Conservation (phyloP, 345 rosid genomes). For the Populus ilicifolia region DNA sequence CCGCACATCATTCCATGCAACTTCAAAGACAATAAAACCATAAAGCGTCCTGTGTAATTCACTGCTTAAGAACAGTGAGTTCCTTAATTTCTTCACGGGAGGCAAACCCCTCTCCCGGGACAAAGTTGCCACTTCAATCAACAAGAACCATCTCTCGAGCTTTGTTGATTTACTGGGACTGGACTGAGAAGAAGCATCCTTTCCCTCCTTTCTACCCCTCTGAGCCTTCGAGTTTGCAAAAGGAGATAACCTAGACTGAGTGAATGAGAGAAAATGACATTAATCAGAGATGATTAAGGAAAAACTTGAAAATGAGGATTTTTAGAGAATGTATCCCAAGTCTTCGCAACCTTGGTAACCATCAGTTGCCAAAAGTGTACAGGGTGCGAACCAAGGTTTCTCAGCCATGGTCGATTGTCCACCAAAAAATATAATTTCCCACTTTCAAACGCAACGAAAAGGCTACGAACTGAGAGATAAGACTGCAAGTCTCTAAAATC, state of each 20-base stretch:
- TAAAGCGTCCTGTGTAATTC: slow-evolving; percentile 73
- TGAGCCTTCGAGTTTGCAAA: slow-evolving; percentile 78
- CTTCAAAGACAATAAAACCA: slow-evolving; percentile 93
- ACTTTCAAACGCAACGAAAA: slow-evolving; percentile 76
- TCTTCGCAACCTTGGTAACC: slow-evolving; percentile 83
- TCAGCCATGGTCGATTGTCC: slow-evolving; percentile 91
- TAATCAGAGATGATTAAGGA: slow-evolving; percentile 2
- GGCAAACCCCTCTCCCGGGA: slow-evolving; percentile 51
- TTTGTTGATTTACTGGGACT: slow-evolving; percentile 32
- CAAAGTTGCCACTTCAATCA: slow-evolving; percentile 55
- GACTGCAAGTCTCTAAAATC: slow-evolving; percentile 92
- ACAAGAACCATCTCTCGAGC: slow-evolving; percentile 59
- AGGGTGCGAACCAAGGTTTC: slow-evolving; percentile 51
- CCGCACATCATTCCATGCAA: slow-evolving; percentile 73
- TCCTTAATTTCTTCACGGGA: slow-evolving; percentile 69
- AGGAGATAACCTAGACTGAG: slow-evolving; percentile 95
- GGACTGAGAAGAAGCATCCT: slow-evolving; percentile 34
- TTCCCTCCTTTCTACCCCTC: slow-evolving; percentile 40
- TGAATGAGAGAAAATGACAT: slow-evolving; percentile 19
- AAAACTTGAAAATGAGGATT: background rate
- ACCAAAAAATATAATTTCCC: slow-evolving; percentile 80
- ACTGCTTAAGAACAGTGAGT: slow-evolving; percentile 50
- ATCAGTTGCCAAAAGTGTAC: slow-evolving; percentile 91
- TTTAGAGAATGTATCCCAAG: background rate
- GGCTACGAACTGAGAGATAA: slow-evolving; percentile 81